Base-by-base conservation (phyloP, 257 asterid species). In the Cynanchum wilfordii region DNA sequence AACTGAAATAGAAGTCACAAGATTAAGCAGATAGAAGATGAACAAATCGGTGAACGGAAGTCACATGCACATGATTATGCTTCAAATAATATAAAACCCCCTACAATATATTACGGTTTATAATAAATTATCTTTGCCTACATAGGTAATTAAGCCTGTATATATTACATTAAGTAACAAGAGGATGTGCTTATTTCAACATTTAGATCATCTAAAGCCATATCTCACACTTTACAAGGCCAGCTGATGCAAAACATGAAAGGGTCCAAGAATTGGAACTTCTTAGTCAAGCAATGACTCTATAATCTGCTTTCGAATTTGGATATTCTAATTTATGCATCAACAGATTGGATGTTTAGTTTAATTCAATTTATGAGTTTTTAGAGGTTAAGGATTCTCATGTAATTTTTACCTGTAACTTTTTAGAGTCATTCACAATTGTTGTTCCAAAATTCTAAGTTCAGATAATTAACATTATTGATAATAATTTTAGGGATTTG, bases 1-100 rank as follows among this genome's bases (percentile, higher is more conserved):
- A 63, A 42, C 68, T 42, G 62, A 17, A 13, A 25, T 1, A 3
- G n/a, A 54, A 30, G 13, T 69, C 49, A 38, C 19, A 66, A 51
- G 66, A 33, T 49, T 49, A 33, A 73, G 27, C 40, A 73, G 69
- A 33, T 17, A 13, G 67, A 6, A 17, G 49, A 64, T 33, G 69
- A 64, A 38, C n/a, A 7, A 33, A 36, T 64, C 50, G 3, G 50
- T 17, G 4, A 64, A 64, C 29, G 10, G 49, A 63, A 63, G 13
- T 36, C 24, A 33, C 9, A 63, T 33, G 47, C 13, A 3, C 15
- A 62, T 63, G 47, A 63, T 33, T 63, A 40, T 33, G 49, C 22
- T 33, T 30, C 68, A 63, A 36, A 63, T 38, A 63, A 16, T 17
- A 62, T 15, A 20, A 30, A 16, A 4, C 3, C 45, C 66, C 67